A percentile compares a stretch with the other conserved stretches of the same genome.
phyloP scores from a whole-genome alignment of 805 yeast genomes.

The Suhomyces tanzawaensis region DNA sequence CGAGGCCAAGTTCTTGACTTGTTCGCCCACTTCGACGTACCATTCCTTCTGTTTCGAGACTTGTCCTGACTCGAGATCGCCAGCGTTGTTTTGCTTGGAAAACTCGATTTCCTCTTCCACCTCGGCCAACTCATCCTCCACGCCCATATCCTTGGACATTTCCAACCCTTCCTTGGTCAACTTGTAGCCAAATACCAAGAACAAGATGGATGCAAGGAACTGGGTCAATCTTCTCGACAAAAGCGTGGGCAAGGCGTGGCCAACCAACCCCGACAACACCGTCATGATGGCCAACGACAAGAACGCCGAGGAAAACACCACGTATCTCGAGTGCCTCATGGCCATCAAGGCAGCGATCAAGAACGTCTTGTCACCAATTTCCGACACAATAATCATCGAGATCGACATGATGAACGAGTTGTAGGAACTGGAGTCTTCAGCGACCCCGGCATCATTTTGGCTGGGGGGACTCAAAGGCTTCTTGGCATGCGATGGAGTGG shows the following conservation, averaged over 20 bases:
- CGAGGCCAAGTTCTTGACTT: constrained; percentile 54
- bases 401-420: constrained; percentile 74
- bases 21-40: constrained; percentile 31
- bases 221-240: constrained; percentile 79
- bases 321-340: constrained; percentile 80
- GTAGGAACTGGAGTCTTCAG: constrained; percentile 14
- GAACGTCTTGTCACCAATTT: constrained; percentile 96
- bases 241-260: constrained; percentile 84
- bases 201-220: constrained; percentile 74
- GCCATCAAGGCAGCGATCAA: constrained; percentile 97
- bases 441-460: constrained; percentile 11
- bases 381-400: constrained; percentile 92
- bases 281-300: constrained; percentile 88
- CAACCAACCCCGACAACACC: constrained; percentile 82
- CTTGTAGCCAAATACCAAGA: constrained; percentile 77
- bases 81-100: constrained; percentile 49
- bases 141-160: constrained; percentile 82
- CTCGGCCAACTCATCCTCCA: constrained; percentile 93
- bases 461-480: constrained; percentile 17
- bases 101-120: constrained; percentile 90
- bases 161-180: constrained; percentile 76
- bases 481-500: constrained; percentile 23
- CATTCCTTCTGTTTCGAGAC: constrained; percentile 16
- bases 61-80: constrained; percentile 61
- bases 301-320: constrained; percentile 89